phyloP scores from a whole-genome alignment of 176 grass and related monocot genomes.

The Juncus inflexus region DNA sequence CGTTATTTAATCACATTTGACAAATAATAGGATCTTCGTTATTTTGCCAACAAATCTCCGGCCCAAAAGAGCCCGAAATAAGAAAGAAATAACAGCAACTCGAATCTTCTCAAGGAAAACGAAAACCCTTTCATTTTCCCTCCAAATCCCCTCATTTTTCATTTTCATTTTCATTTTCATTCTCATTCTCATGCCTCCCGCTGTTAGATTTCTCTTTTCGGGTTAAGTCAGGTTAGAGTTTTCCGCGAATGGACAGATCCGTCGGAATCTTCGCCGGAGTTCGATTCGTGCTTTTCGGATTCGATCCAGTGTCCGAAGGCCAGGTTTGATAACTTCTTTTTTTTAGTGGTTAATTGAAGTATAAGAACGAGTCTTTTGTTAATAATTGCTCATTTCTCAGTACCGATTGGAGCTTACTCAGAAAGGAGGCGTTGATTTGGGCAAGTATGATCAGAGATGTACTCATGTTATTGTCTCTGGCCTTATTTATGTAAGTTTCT shows the following conservation, averaged over 20 bases:
- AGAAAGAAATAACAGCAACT: background rate
- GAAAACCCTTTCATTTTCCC: slow-evolving; percentile 26
- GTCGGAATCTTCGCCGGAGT: slow-evolving; percentile 55
- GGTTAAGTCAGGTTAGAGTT: background rate
- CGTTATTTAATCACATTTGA: too few relatives aligned
- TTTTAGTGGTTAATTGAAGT: background rate
- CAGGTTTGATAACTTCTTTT: slow-evolving; percentile 41
- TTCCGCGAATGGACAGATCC: slow-evolving; percentile 37
- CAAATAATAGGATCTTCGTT: too few relatives aligned
- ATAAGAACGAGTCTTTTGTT: background rate
- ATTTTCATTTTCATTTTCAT: slow-evolving; percentile 19
- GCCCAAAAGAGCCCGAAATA: too few relatives aligned
- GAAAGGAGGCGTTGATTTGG: slow-evolving; percentile 54
- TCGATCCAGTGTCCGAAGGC: slow-evolving; percentile 47
- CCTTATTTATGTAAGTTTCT: slow-evolving; percentile 63
- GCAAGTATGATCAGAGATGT: slow-evolving; percentile 39
- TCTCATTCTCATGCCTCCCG: background rate
- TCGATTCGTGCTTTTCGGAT: slow-evolving; percentile 67
- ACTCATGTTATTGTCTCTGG: slow-evolving; percentile 67
- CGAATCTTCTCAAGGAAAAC: slow-evolving; percentile 34
- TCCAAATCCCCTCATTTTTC: background rate
- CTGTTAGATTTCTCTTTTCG: background rate
- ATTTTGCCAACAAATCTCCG: too few relatives aligned
- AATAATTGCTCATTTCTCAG: slow-evolving; percentile 32
- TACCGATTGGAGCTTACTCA: slow-evolving; percentile 65